Percentiles rank a stretch among this genome's conserved stretches.
These are phyloP conservation scores for Eucalyptus cloeziana DNA, from an alignment of 345 rosid species.

Conservation along the genomic window DNA sequence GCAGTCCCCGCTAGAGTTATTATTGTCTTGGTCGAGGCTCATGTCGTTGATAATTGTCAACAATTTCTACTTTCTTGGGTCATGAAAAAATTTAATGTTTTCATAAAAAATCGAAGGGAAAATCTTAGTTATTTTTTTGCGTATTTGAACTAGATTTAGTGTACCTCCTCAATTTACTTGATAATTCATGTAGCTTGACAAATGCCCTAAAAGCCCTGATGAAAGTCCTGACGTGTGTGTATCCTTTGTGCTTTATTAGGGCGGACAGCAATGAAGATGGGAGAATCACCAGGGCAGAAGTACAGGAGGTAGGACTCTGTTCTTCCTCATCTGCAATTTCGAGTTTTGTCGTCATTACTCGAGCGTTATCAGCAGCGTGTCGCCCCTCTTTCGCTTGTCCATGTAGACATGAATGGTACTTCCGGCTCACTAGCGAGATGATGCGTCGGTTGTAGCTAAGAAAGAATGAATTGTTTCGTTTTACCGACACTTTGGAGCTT, in stretches of 20 bases:
- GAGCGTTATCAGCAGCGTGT: background rate
- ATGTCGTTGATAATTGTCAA: accelerated
- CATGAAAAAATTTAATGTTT: background rate
- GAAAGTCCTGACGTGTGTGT: background rate
- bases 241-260: constrained; percentile 23
- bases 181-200: background rate
- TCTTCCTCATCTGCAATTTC: background rate
- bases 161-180: background rate
- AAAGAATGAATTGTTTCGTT: background rate
- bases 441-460: background rate
- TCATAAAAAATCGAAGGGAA: background rate
- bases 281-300: constrained; percentile 75
- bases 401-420: background rate
- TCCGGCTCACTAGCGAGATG: background rate
- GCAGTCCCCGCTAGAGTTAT: too few species aligned
- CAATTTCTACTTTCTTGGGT: background rate
- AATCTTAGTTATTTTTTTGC: background rate
- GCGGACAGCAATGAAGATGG: constrained; percentile 93
- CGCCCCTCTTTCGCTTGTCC: background rate
- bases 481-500: background rate
- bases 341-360: background rate
- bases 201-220: background rate
- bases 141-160: background rate
- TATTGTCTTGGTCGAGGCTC: accelerated
- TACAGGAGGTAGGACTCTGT: constrained; percentile 47